Base-by-base conservation (phyloP, 805 yeast genomes). In the Sporopachydermia lactativora region DNA sequence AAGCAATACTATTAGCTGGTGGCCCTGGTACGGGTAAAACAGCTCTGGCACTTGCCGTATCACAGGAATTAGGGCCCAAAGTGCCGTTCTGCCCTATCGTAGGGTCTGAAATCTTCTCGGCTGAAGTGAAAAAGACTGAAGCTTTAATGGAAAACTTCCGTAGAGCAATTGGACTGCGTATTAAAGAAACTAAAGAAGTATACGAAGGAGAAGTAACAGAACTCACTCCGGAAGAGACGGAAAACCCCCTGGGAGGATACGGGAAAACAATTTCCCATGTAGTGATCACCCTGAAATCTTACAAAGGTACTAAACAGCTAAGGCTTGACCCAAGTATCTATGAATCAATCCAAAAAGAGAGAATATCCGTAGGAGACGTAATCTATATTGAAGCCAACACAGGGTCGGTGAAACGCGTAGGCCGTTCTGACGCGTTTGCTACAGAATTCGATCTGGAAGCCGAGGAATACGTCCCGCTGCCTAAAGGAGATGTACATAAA, bases 11-110 rank as follows among this genome's bases (percentile, higher is more conserved):
- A 45, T 69, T 92, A 41, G 97, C 98, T 1, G 98, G 98, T 40
- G 94, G 95, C 4, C 97, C 98, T 5, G 96, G 97, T 0, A 89
- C 97, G 4, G 98, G 98, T 56, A 92, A 92, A 59, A 92, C 98
- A 2, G 98, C 98, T 1, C 70, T 92, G 52, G 97, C 97, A 0
- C 69, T 92, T 52, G 98, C 96, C 1, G 77, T 92, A 42, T 84
- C 96, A 3, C 97, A 92, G 58, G 96, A 85, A 58, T 68, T 92
- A 51, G 98, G 98, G 3, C 92, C 94, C 34, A 86, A 89, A 55
- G 97, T 92, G 41, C 98, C 98, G 38, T 92, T 92, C 58, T 88
- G 96, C 54, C 97, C 97, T 3, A 78, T 92, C 52, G 96, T 94
- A 17, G 98, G 96, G 34, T 75, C 86, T 43, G 98, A 92, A 62